phyloP scores from a whole-genome alignment of 768 basidiomycete species.

The Naganishia onofrii region DNA sequence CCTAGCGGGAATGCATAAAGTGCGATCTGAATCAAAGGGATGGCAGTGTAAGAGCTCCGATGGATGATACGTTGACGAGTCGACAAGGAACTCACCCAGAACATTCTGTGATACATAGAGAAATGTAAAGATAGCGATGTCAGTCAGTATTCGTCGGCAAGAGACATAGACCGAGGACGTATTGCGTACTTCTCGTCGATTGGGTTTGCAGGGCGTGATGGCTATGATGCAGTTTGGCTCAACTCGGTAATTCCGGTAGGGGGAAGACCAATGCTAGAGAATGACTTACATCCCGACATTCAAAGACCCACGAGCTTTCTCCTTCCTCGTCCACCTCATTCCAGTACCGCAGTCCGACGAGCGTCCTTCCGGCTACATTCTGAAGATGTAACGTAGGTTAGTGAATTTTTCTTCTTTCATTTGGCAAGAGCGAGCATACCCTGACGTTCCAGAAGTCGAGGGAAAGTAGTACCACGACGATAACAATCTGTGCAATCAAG shows the following conservation, averaged over 20 bases:
- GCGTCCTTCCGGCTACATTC: conserved; percentile 89
- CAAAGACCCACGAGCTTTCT: conserved; percentile 95
- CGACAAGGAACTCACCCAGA: conserved; percentile 65
- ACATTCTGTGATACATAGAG: conserved; percentile 66
- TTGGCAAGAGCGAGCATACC: conserved; percentile 55
- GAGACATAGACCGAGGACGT: neutral
- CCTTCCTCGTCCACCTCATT: conserved; percentile 99
- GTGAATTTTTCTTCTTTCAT: neutral
- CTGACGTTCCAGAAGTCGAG: conserved; percentile 99
- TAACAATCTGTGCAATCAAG: conserved; percentile 64
- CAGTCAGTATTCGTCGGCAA: neutral
- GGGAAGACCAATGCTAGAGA: neutral
- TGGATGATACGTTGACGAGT: conserved; percentile 35
- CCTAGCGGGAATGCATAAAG: conserved; percentile 83
- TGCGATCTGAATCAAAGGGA: conserved; percentile 62
- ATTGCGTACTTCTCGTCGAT: conserved; percentile 75
- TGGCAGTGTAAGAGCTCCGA: neutral
- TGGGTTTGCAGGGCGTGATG: conserved; percentile 81
- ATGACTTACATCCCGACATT: conserved; percentile 80
- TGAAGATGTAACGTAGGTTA: conserved; percentile 43
- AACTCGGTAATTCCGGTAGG: neutral
- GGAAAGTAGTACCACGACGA: conserved; percentile 86
- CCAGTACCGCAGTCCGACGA: conserved; percentile 96
- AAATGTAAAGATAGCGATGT: neutral
- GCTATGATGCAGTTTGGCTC: conserved; percentile 55